These are phyloP conservation scores for Penicillium frequentans DNA, from an alignment of 2,329 filamentous ascomycete species.

Conservation along the genomic window DNA sequence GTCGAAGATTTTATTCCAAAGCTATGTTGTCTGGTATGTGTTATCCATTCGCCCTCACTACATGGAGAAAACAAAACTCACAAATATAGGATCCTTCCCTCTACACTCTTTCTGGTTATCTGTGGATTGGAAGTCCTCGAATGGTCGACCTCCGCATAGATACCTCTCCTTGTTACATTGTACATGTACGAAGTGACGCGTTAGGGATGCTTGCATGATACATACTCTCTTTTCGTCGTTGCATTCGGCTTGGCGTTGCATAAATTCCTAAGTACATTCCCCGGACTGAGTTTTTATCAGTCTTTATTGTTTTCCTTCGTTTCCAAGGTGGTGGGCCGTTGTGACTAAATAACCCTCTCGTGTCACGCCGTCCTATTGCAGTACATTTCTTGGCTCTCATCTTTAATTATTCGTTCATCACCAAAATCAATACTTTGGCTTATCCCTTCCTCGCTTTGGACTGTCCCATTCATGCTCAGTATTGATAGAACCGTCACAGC, in stretches of 20 bases:
- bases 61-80: constrained; percentile 9
- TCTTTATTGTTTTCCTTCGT: background rate
- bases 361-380: background rate
- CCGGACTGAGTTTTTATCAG: background rate
- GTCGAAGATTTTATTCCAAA: constrained; percentile 90
- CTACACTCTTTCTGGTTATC: constrained; percentile 87
- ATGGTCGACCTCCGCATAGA: constrained; percentile 61
- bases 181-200: background rate
- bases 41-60: background rate
- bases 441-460: background rate
- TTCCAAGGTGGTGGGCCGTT: no score
- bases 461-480: background rate
- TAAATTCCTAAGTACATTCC: background rate
- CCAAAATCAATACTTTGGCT: background rate
- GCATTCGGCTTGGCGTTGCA: background rate
- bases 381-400: background rate
- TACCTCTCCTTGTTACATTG: constrained; percentile 2
- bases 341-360: background rate
- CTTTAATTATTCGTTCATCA: background rate
- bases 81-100: constrained; percentile 76
- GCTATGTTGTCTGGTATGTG: constrained; percentile 87
- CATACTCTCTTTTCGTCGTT: background rate
- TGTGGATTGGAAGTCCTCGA: constrained; percentile 88
- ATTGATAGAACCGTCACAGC: no score
- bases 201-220: background rate